These are phyloP conservation scores for Celoporthe dispersa DNA, from an alignment of 2,329 filamentous ascomycete species.

Conservation along the genomic window DNA sequence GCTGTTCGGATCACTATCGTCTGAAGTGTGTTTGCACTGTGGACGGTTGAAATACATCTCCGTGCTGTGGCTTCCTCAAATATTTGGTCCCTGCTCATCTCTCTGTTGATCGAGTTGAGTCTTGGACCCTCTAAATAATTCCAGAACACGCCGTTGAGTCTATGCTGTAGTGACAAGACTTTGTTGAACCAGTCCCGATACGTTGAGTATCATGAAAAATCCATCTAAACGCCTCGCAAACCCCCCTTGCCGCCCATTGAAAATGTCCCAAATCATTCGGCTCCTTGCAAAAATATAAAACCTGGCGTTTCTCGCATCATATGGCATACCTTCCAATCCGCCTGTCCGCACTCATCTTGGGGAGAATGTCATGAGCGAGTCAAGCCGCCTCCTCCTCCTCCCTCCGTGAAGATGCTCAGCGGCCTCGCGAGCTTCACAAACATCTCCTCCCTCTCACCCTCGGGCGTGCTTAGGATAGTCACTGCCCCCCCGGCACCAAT, in stretches of 20 bases:
- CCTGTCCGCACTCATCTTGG: too few relatives aligned
- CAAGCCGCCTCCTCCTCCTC: conserved; percentile 11
- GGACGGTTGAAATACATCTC: neutral
- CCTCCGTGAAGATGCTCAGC: conserved; percentile 52
- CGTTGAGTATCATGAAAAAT: conserved; percentile 36
- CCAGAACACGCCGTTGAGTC: conserved; percentile 32
- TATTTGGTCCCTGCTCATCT: neutral
- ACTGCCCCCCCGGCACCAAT: conserved; percentile 91
- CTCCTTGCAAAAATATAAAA: neutral
- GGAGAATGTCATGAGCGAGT: conserved; percentile 17
- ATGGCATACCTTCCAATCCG: neutral
- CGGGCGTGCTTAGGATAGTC: conserved; percentile 78
- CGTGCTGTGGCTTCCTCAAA: neutral
- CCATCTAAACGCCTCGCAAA: conserved; percentile 10
- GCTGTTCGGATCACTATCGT: neutral
- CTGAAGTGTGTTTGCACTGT: neutral
- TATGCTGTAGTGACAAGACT: conserved; percentile 26
- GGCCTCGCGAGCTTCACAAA: conserved; percentile 70
- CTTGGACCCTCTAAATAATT: conserved; percentile 9
- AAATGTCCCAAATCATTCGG: neutral
- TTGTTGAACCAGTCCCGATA: conserved; percentile 31
- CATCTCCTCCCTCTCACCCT: conserved; percentile 92
- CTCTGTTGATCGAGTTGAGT: conserved; percentile 18
- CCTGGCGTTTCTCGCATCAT: neutral
- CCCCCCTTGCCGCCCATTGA: neutral